Evolutionary conservation across 2,329 filamentous ascomycete genomes (phyloP).

Genomic region (Sporothrix curviconia): DNA sequence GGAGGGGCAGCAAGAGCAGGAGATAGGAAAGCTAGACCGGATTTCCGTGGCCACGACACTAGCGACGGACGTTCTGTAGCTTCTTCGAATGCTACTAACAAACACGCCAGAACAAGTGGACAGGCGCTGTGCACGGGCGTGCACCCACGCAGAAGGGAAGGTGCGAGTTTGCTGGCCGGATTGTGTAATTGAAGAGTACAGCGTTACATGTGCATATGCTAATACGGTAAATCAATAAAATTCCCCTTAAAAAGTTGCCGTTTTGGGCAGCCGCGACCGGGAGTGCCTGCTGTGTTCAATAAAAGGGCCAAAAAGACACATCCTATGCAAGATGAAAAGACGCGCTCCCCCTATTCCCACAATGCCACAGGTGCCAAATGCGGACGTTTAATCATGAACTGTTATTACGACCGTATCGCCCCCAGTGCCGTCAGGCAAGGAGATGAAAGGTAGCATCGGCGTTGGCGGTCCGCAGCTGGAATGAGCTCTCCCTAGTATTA

Average conservation of each 20-base stretch:
- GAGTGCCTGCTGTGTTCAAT: too few relatives aligned
- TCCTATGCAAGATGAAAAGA: background rate
- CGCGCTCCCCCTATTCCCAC: background rate
- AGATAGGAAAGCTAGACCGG: background rate
- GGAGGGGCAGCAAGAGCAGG: too few relatives aligned
- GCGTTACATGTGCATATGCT: background rate
- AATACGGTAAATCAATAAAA: background rate
- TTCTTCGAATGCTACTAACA: background rate
- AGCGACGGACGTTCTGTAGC: too few relatives aligned
- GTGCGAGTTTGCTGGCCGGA: too few relatives aligned
- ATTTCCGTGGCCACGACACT: background rate
- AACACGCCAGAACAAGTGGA: background rate
- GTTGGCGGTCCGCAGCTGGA: background rate
- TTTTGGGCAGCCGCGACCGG: background rate
- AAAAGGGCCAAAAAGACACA: background rate
- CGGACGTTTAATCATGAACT: too few relatives aligned
- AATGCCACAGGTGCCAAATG: background rate
- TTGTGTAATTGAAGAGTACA: background rate
- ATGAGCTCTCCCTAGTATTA: background rate
- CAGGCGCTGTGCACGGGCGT: background rate
- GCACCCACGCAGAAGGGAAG: too few relatives aligned
- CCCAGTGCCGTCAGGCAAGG: background rate
- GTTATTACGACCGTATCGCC: background rate
- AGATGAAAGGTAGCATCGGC: slow-evolving; percentile 5
- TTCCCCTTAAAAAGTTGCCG: background rate